phyloP scores from a whole-genome alignment of 139 green algal species.

The Closterium sp. region DNA sequence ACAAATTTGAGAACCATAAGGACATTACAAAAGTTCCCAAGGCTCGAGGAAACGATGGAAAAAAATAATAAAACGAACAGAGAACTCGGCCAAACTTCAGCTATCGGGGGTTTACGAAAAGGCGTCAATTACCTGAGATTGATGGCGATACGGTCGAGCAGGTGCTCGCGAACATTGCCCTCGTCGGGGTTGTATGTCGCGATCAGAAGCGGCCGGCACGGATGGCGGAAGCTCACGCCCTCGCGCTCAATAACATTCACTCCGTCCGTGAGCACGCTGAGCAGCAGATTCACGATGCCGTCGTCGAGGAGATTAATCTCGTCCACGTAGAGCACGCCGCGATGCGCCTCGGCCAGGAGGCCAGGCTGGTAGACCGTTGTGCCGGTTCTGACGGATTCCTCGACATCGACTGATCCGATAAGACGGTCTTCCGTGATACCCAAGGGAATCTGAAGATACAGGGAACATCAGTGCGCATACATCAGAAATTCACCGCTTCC shows the following conservation, averaged over 20 bases:
- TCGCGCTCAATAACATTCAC: slow-evolving; percentile 96
- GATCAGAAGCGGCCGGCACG: slow-evolving; percentile 93
- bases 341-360: slow-evolving; percentile 92
- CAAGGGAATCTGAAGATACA: slow-evolving; percentile 89
- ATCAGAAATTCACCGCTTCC: too few species aligned
- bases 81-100: too few species aligned
- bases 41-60: too few species aligned
- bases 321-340: slow-evolving; percentile 88
- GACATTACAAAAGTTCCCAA: too few species aligned
- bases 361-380: slow-evolving; percentile 97
- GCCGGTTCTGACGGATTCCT: slow-evolving; percentile 96
- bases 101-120: too few species aligned
- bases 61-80: too few species aligned
- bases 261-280: slow-evolving; percentile 90
- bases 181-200: slow-evolving; percentile 98
- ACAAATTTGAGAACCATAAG: too few species aligned
- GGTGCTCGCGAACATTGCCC: slow-evolving; percentile 89
- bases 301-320: slow-evolving; percentile 98
- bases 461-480: background rate
- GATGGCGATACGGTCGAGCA: slow-evolving; percentile 96
- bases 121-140: slow-evolving; percentile 64
- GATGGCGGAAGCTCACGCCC: slow-evolving; percentile 93
- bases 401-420: slow-evolving; percentile 98
- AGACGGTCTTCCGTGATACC: slow-evolving; percentile 98
- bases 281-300: slow-evolving; percentile 96